These are phyloP conservation scores for Jaltomata sinuosa DNA, from an alignment of 257 asterid species.

Conservation along the genomic window DNA sequence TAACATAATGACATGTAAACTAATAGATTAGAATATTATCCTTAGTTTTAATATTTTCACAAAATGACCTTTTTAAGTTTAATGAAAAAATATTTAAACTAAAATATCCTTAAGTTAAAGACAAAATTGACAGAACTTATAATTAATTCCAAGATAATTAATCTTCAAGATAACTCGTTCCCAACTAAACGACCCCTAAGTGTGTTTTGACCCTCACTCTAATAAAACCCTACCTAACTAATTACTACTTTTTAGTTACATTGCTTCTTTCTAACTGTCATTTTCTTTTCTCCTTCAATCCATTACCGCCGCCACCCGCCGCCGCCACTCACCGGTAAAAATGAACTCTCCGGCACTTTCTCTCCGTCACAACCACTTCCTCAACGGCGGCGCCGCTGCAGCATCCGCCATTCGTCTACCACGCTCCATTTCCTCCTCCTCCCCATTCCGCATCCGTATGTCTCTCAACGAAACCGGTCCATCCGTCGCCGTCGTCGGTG, in stretches of 20 bases:
- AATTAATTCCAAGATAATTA: no score
- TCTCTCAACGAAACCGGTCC: conserved; percentile 79
- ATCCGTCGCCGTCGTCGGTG: conserved; percentile 86
- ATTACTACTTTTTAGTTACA: neutral
- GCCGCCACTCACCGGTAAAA: conserved; percentile 13
- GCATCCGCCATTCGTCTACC: conserved; percentile 12
- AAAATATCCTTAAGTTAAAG: no score
- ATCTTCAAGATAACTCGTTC: no score
- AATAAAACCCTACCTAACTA: neutral
- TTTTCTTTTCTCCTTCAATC: neutral
- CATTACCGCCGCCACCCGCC: neutral
- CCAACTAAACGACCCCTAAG: no score
- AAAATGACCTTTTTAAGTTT: no score
- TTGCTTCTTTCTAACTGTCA: neutral
- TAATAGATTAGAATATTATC: no score
- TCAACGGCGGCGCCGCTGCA: conserved; percentile 1
- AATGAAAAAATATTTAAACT: no score
- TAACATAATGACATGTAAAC: no score
- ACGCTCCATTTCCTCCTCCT: conserved; percentile 1
- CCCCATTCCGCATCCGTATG: conserved; percentile 45
- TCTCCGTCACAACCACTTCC: conserved; percentile 26
- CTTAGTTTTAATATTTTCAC: no score
- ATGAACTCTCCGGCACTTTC: conserved; percentile 43
- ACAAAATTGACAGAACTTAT: no score
- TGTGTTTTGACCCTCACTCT: no score